Conservation (phyloP, 306 rosid species). For the Quercus cerris region DNA sequence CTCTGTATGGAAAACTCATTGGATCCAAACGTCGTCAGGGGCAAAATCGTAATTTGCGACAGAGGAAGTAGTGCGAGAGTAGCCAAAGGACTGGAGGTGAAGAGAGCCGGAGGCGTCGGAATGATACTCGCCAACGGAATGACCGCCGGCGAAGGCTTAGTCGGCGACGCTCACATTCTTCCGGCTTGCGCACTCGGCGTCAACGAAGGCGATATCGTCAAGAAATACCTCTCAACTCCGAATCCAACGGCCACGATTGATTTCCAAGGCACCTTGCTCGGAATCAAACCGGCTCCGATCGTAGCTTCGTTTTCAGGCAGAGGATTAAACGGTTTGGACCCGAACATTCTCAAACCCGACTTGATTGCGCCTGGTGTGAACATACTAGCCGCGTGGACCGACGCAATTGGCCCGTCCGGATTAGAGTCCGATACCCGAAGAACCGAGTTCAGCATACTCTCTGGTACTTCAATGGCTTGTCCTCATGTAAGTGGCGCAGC, state of each 20-base stretch:
- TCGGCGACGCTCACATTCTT: slow-evolving; percentile 79
- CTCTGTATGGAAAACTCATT: slow-evolving; percentile 83
- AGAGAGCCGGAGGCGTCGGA: slow-evolving; percentile 84
- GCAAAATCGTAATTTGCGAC: slow-evolving; percentile 80
- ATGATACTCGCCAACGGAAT: slow-evolving; percentile 80
- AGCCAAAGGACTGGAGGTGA: slow-evolving; percentile 80
- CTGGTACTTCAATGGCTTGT: slow-evolving; percentile 94
- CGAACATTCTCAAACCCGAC: slow-evolving; percentile 82
- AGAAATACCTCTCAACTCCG: slow-evolving; percentile 42
- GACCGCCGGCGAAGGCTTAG: slow-evolving; percentile 80
- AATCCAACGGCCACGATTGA: slow-evolving; percentile 69
- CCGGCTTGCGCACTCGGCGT: slow-evolving; percentile 82
- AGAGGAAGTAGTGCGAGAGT: slow-evolving; percentile 80
- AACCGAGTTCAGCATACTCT: slow-evolving; percentile 74
- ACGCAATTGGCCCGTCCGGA: slow-evolving; percentile 81
- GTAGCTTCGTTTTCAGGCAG: slow-evolving; percentile 80
- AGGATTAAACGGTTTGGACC: slow-evolving; percentile 71
- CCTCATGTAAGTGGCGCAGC: slow-evolving; percentile 95
- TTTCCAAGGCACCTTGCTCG: slow-evolving; percentile 71
- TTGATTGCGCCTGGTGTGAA: slow-evolving; percentile 86
- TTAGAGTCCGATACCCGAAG: slow-evolving; percentile 54
- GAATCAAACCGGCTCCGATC: slow-evolving; percentile 89
- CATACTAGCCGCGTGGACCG: slow-evolving; percentile 84
- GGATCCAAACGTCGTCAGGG: slow-evolving; percentile 57
- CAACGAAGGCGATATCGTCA: slow-evolving; percentile 59